Conservation (phyloP, 371 early-diverging fungal genomes). For the Saksenaea vasiformis region DNA sequence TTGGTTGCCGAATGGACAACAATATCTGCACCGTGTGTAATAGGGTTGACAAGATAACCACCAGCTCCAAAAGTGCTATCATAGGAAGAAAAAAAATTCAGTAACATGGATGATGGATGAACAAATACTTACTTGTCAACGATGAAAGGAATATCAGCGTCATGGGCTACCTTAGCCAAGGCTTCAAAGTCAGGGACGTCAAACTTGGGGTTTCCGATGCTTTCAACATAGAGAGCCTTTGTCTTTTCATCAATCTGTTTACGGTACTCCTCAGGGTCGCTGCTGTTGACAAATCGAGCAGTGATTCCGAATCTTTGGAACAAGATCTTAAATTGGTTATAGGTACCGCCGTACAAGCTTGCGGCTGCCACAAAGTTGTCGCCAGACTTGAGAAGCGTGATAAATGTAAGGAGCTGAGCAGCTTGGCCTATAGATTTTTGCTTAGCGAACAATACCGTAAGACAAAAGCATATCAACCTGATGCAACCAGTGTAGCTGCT, state of each 20-base stretch:
- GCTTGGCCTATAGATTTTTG: slow-evolving; percentile 70
- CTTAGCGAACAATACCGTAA: background rate
- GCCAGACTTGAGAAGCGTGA: slow-evolving; percentile 73
- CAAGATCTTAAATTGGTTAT: slow-evolving; percentile 84
- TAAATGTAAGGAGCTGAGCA: slow-evolving; percentile 80
- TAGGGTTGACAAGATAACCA: slow-evolving; percentile 83
- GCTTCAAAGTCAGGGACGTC: slow-evolving; percentile 82
- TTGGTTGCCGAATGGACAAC: slow-evolving; percentile 89
- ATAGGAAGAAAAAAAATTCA: slow-evolving; percentile 37
- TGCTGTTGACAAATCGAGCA: slow-evolving; percentile 73
- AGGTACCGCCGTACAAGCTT: slow-evolving; percentile 86
- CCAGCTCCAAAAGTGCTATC: slow-evolving; percentile 93
- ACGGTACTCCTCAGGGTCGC: slow-evolving; percentile 65
- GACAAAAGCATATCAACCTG: slow-evolving; percentile 35
- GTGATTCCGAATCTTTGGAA: slow-evolving; percentile 83
- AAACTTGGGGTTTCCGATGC: slow-evolving; percentile 87
- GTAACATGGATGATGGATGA: no score
- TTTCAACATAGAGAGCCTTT: slow-evolving; percentile 85
- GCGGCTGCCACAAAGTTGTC: slow-evolving; percentile 84
- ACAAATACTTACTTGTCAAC: slow-evolving; percentile 74
- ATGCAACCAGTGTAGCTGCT: slow-evolving; percentile 55
- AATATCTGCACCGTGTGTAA: slow-evolving; percentile 92
- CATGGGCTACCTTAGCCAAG: slow-evolving; percentile 78
- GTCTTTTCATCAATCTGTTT: slow-evolving; percentile 82
- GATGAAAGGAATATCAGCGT: slow-evolving; percentile 80